Evolutionary conservation across 305 asterid genomes (phyloP).

Genomic region (Fraxinus xanthoxyloides): DNA sequence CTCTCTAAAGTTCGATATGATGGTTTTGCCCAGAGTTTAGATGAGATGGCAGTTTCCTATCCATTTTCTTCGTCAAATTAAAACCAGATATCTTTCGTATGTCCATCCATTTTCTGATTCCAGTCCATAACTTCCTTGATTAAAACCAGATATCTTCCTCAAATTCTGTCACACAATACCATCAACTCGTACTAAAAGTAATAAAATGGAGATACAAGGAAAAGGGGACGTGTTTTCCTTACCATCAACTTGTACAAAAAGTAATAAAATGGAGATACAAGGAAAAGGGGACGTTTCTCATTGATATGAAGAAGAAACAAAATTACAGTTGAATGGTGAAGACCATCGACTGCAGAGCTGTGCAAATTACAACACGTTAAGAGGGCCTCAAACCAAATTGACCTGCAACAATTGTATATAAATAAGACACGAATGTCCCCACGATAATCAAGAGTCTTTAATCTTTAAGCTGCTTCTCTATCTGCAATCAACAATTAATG

Average conservation of each 20-base stretch:
- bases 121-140: too few relatives aligned
- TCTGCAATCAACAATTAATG: not conserved
- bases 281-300: not conserved
- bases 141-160: not conserved
- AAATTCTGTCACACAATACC: not conserved
- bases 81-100: too few relatives aligned
- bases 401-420: not conserved
- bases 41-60: not conserved
- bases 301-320: not conserved
- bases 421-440: not conserved
- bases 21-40: not conserved
- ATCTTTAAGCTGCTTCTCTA: not conserved
- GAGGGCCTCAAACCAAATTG: not conserved
- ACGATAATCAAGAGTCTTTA: not conserved
- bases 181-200: not conserved
- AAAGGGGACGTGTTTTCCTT: too few relatives aligned
- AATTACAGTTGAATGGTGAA: not conserved
- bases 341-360: not conserved
- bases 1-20: not conserved
- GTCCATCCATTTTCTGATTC: not conserved
- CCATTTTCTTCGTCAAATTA: too few relatives aligned
- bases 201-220: too few relatives aligned
- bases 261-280: not conserved
- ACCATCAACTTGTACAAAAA: too few relatives aligned
- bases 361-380: not conserved